Percentiles rank a stretch among this genome's conserved stretches.
These are phyloP conservation scores for Thamnidium elegans DNA, from an alignment of 192 early-diverging fungal species.

Conservation along the genomic window DNA sequence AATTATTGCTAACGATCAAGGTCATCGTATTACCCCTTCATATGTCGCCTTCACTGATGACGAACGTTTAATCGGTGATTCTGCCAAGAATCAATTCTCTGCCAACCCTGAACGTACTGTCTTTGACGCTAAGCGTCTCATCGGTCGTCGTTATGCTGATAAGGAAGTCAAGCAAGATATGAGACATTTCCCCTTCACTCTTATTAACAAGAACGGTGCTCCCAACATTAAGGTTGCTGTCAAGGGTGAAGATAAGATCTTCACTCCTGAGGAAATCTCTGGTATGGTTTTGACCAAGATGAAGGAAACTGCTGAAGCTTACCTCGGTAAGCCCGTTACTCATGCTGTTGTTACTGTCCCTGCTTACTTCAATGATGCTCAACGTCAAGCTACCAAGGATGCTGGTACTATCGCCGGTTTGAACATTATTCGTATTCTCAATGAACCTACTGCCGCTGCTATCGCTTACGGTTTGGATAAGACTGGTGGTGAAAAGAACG, in stretches of 20 bases:
- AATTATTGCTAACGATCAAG: constrained; percentile 94
- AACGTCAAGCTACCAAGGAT: constrained; percentile 91
- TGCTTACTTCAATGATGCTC: constrained; percentile 91
- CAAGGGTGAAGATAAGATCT: constrained; percentile 79
- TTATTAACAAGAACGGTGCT: constrained; percentile 70
- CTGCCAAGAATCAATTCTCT: constrained; percentile 91
- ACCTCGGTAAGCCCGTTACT: constrained; percentile 75
- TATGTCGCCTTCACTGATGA: constrained; percentile 90
- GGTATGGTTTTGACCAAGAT: constrained; percentile 94
- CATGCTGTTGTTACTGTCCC: constrained; percentile 90
- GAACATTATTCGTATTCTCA: constrained; percentile 84
- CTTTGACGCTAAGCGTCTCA: constrained; percentile 89
- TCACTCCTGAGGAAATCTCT: constrained; percentile 93
- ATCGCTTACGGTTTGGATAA: constrained; percentile 99
- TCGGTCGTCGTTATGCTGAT: constrained; percentile 82
- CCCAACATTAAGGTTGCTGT: constrained; percentile 74
- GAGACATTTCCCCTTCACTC: constrained; percentile 90
- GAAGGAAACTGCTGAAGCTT: constrained; percentile 83
- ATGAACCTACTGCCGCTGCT: constrained; percentile 97
- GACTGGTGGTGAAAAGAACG: constrained; percentile 82
- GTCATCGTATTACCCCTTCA: constrained; percentile 90
- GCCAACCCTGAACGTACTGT: constrained; percentile 86
- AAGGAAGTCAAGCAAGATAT: constrained; percentile 87
- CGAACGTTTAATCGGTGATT: constrained; percentile 88
- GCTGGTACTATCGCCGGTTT: constrained; percentile 84